Evolutionary conservation across 2,329 filamentous ascomycete genomes (phyloP), one percentile per base, ranked within the genome.

Genomic region (Exophiala viscosa): DNA sequence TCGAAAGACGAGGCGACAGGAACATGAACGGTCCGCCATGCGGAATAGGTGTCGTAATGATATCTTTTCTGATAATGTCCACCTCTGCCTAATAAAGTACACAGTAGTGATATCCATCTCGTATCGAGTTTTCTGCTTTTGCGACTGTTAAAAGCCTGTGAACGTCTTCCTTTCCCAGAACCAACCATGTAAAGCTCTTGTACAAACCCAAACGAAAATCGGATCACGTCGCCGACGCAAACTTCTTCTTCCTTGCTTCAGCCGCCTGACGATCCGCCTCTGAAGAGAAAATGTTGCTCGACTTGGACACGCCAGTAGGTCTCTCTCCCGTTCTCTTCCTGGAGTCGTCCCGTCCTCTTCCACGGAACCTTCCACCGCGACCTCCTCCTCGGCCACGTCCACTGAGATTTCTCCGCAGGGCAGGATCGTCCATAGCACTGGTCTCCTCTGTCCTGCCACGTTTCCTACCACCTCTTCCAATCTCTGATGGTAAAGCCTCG

Each of bases 171-270:
- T n/a, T 42, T 9, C 40, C 40, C 44, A 17, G 5, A 11, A 47
- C n/a, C 14, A 13, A 47, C 8, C 15, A 20, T 36, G 31, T 11
- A 48, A 48, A 28, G 13, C n/a, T 23, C 28, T 44, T 9, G 9
- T 11, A 44, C 20, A 23, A 32, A 9, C 34, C 8, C 5, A 28
- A 28, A n/a, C 4, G 31, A 14, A n/a, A 15, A 10, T 10, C 35
- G 18, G 9, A 28, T 55, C 45, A 58, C 14, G 45, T 43, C 13
- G 44, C 46, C 15, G 53, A 44, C 39, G 66, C 67, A 60, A 77
- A 77, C 46, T 73, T 69, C 66, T 73, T 73, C 67, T 74, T 76
- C 60, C 75, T 69, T 49, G 72, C 73, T 54, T 77, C 75, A 59
- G 75, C 64, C 4, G 73, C 73, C 46, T 61, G 50, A 45, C 58